Conservation (phyloP, 2,329 filamentous ascomycete genomes). For the Pyrenochaeta sp. region DNA sequence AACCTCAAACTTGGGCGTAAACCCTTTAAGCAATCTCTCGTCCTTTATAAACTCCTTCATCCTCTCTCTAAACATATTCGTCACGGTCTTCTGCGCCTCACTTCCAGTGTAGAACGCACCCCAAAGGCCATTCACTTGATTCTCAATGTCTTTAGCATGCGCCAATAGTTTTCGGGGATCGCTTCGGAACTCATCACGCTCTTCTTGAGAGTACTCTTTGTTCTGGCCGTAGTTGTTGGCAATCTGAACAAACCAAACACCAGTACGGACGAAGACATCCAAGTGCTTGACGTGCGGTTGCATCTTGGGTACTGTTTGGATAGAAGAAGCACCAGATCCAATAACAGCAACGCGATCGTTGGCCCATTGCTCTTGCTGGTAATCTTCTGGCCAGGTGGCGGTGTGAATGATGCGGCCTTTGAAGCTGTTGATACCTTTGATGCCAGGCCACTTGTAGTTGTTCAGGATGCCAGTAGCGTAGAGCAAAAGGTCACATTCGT, state of each 20-base stretch:
- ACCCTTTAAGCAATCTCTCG: slow-evolving; percentile 58
- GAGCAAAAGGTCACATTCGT: slow-evolving; percentile 55
- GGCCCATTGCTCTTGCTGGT: slow-evolving; percentile 55
- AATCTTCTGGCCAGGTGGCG: slow-evolving; percentile 57
- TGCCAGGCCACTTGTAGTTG: slow-evolving; percentile 48
- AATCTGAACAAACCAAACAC: slow-evolving; percentile 57
- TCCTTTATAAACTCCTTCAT: slow-evolving; percentile 63
- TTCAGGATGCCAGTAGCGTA: slow-evolving; percentile 57
- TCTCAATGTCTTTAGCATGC: slow-evolving; percentile 57
- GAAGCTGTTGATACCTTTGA: slow-evolving; percentile 56
- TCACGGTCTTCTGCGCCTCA: slow-evolving; percentile 51
- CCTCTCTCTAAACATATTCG: slow-evolving; percentile 51
- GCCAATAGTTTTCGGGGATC: slow-evolving; percentile 54
- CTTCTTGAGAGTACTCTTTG: slow-evolving; percentile 54
- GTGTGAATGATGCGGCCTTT: slow-evolving; percentile 56
- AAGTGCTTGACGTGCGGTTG: slow-evolving; percentile 57
- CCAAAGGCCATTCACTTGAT: slow-evolving; percentile 59
- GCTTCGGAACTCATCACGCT: slow-evolving; percentile 54
- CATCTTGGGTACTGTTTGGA: slow-evolving; percentile 59
- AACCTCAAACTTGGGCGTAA: slow-evolving; percentile 57
- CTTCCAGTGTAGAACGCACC: slow-evolving; percentile 55
- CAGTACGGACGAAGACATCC: slow-evolving; percentile 58
- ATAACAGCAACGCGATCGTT: slow-evolving; percentile 55
- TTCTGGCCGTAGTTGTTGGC: slow-evolving; percentile 57
- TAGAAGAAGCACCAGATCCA: slow-evolving; percentile 55